A percentile compares a stretch with the other conserved stretches of the same genome.
Conservation (phyloP, 768 basidiomycete genomes). For the Tubosaeta sp. region DNA sequence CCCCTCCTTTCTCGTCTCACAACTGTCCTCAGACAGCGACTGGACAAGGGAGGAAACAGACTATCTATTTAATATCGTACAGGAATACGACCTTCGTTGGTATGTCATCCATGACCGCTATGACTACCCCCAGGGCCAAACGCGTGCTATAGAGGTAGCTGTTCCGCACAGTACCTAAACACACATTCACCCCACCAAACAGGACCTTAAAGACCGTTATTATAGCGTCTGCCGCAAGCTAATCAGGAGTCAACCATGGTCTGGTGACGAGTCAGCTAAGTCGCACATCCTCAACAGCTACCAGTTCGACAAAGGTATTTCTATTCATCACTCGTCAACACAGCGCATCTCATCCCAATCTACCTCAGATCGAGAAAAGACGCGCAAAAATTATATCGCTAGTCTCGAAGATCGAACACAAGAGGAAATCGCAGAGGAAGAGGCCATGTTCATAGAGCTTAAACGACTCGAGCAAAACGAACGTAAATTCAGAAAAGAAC, state of each 20-base stretch:
- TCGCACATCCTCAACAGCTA: constrained; percentile 64
- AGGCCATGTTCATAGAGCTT: constrained; percentile 88
- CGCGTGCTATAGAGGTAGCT: constrained; percentile 66
- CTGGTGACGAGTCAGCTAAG: constrained; percentile 74
- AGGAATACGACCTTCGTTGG: constrained; percentile 85
- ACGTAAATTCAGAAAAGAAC: constrained; percentile 78
- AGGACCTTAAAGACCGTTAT: constrained; percentile 92
- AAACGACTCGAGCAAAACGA: constrained; percentile 95
- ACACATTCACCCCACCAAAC: neutral
- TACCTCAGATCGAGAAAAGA: constrained; percentile 71
- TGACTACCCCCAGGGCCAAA: constrained; percentile 54
- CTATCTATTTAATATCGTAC: constrained; percentile 78
- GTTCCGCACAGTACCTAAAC: neutral
- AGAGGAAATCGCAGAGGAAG: constrained; percentile 91
- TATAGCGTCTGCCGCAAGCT: constrained; percentile 88
- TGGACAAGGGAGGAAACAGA: constrained; percentile 96
- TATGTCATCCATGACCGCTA: constrained; percentile 90
- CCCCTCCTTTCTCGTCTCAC: neutral
- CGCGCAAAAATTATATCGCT: constrained; percentile 81
- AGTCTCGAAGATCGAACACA: constrained; percentile 87
- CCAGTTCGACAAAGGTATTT: constrained; percentile 81
- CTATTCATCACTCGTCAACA: neutral
- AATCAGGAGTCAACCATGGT: constrained; percentile 78
- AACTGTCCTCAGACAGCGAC: constrained; percentile 50
- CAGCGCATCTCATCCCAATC: neutral